These are phyloP conservation scores for Neurospora hispaniola DNA, from an alignment of 495 filamentous ascomycete genomes.

Conservation along the genomic window DNA sequence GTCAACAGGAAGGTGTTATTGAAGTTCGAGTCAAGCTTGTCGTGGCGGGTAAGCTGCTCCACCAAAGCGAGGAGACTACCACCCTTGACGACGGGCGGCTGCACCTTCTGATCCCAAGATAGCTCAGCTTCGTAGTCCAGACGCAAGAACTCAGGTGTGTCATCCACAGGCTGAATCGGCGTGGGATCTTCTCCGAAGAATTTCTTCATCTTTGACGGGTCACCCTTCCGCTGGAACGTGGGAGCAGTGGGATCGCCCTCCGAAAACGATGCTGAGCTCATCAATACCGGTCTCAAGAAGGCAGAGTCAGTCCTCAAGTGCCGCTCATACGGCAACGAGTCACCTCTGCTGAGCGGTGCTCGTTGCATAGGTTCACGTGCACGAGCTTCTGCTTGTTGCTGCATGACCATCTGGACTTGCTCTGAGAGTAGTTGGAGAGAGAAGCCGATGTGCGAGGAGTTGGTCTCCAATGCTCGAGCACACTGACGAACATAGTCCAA, in stretches of 20 bases:
- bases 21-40: conserved; percentile 89
- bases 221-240: conserved; percentile 50
- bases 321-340: conserved; percentile 35
- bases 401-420: conserved; percentile 45
- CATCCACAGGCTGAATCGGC: conserved; percentile 54
- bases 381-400: conserved; percentile 29
- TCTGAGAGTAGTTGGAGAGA: conserved; percentile 80
- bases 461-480: conserved; percentile 70
- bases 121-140: conserved; percentile 88
- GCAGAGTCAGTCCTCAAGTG: conserved; percentile 41
- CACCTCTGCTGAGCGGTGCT: conserved; percentile 31
- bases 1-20: conserved; percentile 97
- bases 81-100: conserved; percentile 66
- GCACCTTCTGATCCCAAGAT: conserved; percentile 71
- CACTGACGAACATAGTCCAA: conserved; percentile 66
- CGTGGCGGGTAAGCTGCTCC: conserved; percentile 92
- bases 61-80: conserved; percentile 83
- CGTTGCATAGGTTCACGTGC: conserved; percentile 27
- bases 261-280: conserved; percentile 54
- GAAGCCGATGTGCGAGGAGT: conserved; percentile 77
- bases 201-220: conserved; percentile 72
- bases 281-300: conserved; percentile 25
- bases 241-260: conserved; percentile 48
- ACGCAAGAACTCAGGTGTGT: conserved; percentile 70
- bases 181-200: conserved; percentile 76